Evolutionary conservation across 192 early-diverging fungal genomes (phyloP).

Genomic region (Dimargaris cristalligena): DNA sequence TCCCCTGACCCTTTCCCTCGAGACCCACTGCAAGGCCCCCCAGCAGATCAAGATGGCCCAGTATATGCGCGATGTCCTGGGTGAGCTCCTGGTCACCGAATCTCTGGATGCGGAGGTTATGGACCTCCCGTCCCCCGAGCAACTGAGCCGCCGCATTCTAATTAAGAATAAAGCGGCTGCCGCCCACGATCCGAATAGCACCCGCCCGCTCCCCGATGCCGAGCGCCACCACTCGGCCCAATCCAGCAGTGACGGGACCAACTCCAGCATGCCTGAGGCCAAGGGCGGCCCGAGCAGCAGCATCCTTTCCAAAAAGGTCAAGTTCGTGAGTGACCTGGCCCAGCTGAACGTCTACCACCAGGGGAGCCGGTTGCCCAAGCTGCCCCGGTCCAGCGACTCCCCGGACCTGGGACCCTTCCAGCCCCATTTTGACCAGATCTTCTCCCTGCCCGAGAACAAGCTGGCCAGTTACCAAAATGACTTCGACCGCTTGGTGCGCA

Average conservation of each 20-base stretch:
- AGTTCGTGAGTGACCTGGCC: neutral
- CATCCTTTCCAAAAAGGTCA: neutral
- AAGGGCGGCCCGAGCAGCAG: neutral
- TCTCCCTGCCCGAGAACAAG: slow-evolving; percentile 57
- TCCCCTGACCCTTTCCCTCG: slow-evolving; percentile 70
- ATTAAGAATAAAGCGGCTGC: slow-evolving; percentile 45
- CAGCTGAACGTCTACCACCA: slow-evolving; percentile 2
- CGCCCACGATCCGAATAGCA: neutral
- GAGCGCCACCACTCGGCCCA: no score
- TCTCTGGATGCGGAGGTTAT: slow-evolving; percentile 19
- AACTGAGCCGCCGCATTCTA: slow-evolving; percentile 50
- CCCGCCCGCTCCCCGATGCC: neutral
- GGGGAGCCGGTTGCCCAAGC: neutral
- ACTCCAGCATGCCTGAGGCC: neutral
- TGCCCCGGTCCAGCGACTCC: neutral
- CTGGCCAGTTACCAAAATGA: slow-evolving; percentile 19
- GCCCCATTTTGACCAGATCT: slow-evolving; percentile 40
- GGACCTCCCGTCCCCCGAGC: slow-evolving; percentile 49
- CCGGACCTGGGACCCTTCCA: slow-evolving; percentile 18
- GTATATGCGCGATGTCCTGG: slow-evolving; percentile 48
- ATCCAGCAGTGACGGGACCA: no score
- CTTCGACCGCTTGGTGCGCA: slow-evolving; percentile 36
- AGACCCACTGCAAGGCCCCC: slow-evolving; percentile 56
- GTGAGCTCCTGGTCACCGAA: slow-evolving; percentile 39
- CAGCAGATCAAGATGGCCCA: slow-evolving; percentile 64